A percentile compares a stretch with the other conserved stretches of the same genome.
These are phyloP conservation scores for sunflower (Helianthus annuus) DNA, from an alignment of 129 eudicot species.

Conservation along the genomic window DNA sequence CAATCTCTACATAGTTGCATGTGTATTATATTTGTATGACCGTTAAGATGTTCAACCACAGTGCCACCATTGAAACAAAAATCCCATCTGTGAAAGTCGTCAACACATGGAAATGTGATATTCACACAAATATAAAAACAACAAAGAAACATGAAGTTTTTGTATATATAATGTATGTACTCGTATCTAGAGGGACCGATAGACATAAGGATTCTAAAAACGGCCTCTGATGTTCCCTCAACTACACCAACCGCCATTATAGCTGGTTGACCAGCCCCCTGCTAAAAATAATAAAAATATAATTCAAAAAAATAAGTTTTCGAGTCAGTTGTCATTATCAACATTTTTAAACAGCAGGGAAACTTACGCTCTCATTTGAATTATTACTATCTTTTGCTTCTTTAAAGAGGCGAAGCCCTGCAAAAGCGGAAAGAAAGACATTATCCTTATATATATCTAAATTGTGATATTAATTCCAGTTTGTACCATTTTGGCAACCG, in stretches of 20 bases:
- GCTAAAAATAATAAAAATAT: slow-evolving; percentile 25
- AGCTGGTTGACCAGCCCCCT: slow-evolving; percentile 67
- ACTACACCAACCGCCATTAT: slow-evolving; percentile 89
- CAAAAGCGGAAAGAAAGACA: too few species aligned
- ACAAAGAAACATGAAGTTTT: background rate
- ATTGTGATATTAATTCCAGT: too few species aligned
- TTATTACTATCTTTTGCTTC: too few species aligned
- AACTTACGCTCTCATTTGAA: too few species aligned
- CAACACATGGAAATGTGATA: background rate
- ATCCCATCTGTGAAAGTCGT: slow-evolving; percentile 68
- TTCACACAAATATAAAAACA: background rate
- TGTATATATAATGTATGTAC: slow-evolving; percentile 28
- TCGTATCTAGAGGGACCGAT: slow-evolving; percentile 82
- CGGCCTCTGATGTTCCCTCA: slow-evolving; percentile 78
- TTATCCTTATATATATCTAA: too few species aligned
- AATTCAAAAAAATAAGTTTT: background rate
- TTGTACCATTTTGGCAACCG: too few species aligned
- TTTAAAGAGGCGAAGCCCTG: too few species aligned
- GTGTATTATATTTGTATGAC: slow-evolving; percentile 87
- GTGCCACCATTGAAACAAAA: slow-evolving; percentile 57
- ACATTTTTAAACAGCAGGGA: background rate
- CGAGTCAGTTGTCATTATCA: background rate
- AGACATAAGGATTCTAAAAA: slow-evolving; percentile 77
- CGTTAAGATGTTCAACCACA: slow-evolving; percentile 84
- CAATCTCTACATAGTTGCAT: slow-evolving; percentile 61